Conservation (phyloP, 176 grass and related monocot species). For the Panicum miliaceum region DNA sequence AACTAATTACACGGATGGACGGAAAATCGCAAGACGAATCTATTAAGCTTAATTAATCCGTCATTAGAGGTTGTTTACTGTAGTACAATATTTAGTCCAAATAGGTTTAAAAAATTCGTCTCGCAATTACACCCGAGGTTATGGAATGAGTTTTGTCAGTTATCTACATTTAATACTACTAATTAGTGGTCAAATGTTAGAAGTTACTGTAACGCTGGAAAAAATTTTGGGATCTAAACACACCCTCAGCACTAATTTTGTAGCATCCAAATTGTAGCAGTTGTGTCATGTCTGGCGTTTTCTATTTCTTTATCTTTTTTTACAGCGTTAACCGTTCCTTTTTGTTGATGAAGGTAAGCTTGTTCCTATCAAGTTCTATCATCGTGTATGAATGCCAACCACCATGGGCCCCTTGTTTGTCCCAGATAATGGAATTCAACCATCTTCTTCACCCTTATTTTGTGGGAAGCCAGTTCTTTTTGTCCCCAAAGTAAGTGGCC, state of each 20-base stretch:
- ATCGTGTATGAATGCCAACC: not conserved
- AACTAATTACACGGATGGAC: too few relatives aligned
- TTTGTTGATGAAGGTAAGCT: not conserved
- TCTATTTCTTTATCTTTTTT: not conserved
- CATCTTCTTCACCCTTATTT: constrained; percentile 20
- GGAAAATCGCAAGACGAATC: too few relatives aligned
- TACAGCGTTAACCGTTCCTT: not conserved
- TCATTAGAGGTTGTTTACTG: too few relatives aligned
- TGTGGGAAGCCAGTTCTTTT: not conserved
- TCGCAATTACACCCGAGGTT: too few relatives aligned
- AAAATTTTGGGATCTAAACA: too few relatives aligned
- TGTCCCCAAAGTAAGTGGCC: not conserved
- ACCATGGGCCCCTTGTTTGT: constrained; percentile 3
- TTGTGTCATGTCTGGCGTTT: not conserved
- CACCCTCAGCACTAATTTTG: not conserved
- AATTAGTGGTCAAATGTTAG: too few relatives aligned
- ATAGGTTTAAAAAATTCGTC: too few relatives aligned
- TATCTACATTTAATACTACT: too few relatives aligned
- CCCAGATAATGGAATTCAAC: not conserved
- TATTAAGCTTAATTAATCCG: too few relatives aligned
- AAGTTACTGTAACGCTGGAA: too few relatives aligned
- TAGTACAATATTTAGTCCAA: too few relatives aligned
- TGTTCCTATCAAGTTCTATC: constrained; percentile 33
- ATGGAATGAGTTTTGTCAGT: too few relatives aligned
- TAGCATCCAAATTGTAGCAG: constrained; percentile 7